Evolutionary conservation across 1,284 basidiomycete genomes (phyloP).

Genomic region (Marasmius tenuissimus): DNA sequence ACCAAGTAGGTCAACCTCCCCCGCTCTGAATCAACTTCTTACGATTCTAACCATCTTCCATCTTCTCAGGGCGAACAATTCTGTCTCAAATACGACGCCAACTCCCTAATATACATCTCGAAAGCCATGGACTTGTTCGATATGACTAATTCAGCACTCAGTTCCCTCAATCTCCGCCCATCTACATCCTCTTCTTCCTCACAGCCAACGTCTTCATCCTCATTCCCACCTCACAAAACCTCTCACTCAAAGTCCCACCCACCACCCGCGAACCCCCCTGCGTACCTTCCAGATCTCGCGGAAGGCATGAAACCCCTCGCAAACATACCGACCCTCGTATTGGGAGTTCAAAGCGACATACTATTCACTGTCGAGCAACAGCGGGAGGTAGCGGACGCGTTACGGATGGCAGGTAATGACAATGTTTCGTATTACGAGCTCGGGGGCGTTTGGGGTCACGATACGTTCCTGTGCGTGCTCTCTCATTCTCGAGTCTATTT

Average conservation of each 20-base stretch:
- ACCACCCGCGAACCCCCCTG: conserved; percentile 64
- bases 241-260: conserved; percentile 71
- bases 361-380: conserved; percentile 98
- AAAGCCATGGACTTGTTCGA: conserved; percentile 99
- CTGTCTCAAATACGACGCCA: conserved; percentile 98
- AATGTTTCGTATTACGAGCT: conserved; percentile 96
- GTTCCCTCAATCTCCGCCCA: conserved; percentile 57
- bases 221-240: conserved; percentile 31
- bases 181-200: conserved; percentile 27
- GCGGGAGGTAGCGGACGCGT: conserved; percentile 90
- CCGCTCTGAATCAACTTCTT: background rate
- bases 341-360: conserved; percentile 97
- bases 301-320: conserved; percentile 79
- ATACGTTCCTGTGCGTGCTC: conserved; percentile 80
- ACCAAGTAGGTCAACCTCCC: conserved; percentile 59
- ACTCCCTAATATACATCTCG: conserved; percentile 96
- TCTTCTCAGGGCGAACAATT: conserved; percentile 81
- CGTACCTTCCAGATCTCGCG: conserved; percentile 82
- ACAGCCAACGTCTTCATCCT: conserved; percentile 22
- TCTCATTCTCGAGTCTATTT: background rate
- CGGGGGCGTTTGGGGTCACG: conserved; percentile 97
- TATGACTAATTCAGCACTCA: conserved; percentile 82
- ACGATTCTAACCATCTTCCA: background rate
- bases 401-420: conserved; percentile 86
- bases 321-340: conserved; percentile 81